phyloP scores from a whole-genome alignment of 2,329 filamentous ascomycete genomes.

The Emmonsia crescens region DNA sequence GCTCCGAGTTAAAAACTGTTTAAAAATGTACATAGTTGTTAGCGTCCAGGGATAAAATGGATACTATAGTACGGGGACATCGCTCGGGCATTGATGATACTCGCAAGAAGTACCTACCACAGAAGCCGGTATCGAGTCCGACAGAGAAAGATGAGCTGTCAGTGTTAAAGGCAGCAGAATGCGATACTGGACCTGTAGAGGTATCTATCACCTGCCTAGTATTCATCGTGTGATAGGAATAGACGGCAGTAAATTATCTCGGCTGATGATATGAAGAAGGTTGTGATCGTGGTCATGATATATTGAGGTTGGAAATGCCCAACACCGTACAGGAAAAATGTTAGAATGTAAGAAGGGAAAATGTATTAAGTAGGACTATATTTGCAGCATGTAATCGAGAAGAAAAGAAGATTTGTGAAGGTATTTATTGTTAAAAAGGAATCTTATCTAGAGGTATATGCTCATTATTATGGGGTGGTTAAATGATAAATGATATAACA shows the following conservation, averaged over 20 bases:
- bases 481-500: no score
- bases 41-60: background rate
- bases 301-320: background rate
- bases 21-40: slow-evolving; percentile 2
- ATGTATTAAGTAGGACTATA: background rate
- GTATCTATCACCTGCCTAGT: slow-evolving; percentile 76
- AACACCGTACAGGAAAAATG: no score
- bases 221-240: slow-evolving; percentile 57
- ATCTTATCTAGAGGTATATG: background rate
- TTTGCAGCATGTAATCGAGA: background rate
- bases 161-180: slow-evolving; percentile 77
- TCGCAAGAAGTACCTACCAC: slow-evolving; percentile 48
- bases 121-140: slow-evolving; percentile 75
- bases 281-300: slow-evolving; percentile 1
- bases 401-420: background rate
- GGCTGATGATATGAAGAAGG: background rate
- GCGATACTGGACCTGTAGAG: slow-evolving; percentile 59
- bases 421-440: background rate
- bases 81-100: background rate
- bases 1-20: slow-evolving; percentile 61
- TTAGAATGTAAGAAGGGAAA: background rate
- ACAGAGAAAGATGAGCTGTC: slow-evolving; percentile 79
- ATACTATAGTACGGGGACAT: background rate
- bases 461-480: no score
- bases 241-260: background rate